These are phyloP conservation scores for Eucalyptus sp. DNA, from an alignment of 345 rosid genomes.

Conservation along the genomic window DNA sequence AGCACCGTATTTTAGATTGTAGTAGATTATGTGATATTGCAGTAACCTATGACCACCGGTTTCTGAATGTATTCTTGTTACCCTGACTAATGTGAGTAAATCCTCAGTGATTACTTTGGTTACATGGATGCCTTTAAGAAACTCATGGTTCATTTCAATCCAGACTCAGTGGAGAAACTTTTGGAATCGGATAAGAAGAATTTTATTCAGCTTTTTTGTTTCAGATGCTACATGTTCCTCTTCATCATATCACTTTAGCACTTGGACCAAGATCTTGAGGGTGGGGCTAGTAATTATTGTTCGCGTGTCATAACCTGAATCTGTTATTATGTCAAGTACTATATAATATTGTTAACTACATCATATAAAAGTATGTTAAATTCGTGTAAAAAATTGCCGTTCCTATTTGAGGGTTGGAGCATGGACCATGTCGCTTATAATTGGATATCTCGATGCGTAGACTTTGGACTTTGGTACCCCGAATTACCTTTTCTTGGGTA, in stretches of 20 bases:
- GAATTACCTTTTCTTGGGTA: not conserved
- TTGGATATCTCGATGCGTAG: not conserved
- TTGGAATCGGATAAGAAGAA: not conserved
- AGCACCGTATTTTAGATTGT: not conserved
- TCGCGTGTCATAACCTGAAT: not conserved
- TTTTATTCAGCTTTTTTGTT: not conserved
- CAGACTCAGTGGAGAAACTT: not conserved
- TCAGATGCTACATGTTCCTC: not conserved
- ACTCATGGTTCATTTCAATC: not conserved
- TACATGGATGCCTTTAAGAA: not conserved
- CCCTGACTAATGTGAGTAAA: not conserved
- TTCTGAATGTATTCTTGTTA: not conserved
- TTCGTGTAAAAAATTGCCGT: not conserved
- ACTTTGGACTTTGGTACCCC: not conserved
- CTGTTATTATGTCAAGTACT: not conserved
- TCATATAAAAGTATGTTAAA: not conserved
- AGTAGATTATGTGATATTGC: not conserved
- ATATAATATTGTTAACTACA: not conserved
- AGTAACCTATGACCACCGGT: not conserved
- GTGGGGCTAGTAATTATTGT: not conserved
- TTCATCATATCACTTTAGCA: not conserved
- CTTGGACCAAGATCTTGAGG: not conserved
- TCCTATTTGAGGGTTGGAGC: not conserved
- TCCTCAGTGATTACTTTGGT: not conserved
- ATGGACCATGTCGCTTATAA: not conserved